These are phyloP conservation scores for Rhynchosporium graminicola DNA, from an alignment of 2,329 filamentous ascomycete genomes.

Conservation along the genomic window DNA sequence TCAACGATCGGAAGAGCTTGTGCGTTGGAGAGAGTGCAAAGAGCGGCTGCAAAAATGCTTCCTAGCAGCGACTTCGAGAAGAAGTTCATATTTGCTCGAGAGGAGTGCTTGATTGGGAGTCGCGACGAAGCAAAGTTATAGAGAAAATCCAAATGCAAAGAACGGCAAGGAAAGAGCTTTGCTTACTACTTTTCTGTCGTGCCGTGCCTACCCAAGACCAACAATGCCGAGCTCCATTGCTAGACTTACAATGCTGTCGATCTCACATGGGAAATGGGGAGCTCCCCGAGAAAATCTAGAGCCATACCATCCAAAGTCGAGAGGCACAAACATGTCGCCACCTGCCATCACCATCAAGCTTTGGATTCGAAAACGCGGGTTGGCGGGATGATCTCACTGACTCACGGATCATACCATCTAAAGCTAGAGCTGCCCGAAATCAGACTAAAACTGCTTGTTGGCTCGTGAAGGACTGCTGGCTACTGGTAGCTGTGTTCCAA, in stretches of 20 bases:
- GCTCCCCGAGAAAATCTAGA: not conserved
- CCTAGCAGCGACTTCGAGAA: not conserved
- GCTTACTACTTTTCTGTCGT: not conserved
- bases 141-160: not conserved
- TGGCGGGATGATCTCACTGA: slow-evolving; percentile 7
- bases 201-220: not conserved
- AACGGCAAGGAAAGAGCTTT: not conserved
- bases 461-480: not conserved
- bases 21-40: not conserved
- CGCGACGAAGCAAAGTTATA: not conserved
- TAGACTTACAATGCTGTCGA: not conserved
- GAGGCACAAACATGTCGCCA: not conserved
- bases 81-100: not conserved
- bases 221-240: not conserved
- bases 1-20: slow-evolving; percentile 36
- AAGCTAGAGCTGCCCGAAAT: slow-evolving; percentile 6
- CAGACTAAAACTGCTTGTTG: not conserved
- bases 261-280: not conserved
- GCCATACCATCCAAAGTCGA: too few species aligned
- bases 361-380: slow-evolving; percentile 4
- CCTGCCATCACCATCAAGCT: not conserved
- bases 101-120: not conserved
- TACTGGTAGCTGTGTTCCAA: not conserved
- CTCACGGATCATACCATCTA: slow-evolving; percentile 7
- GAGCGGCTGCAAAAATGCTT: not conserved